Evolutionary conservation across 768 basidiomycete genomes (phyloP), one percentile per base, ranked within the genome.

Genomic region (Dacryopinax primogenitus): DNA sequence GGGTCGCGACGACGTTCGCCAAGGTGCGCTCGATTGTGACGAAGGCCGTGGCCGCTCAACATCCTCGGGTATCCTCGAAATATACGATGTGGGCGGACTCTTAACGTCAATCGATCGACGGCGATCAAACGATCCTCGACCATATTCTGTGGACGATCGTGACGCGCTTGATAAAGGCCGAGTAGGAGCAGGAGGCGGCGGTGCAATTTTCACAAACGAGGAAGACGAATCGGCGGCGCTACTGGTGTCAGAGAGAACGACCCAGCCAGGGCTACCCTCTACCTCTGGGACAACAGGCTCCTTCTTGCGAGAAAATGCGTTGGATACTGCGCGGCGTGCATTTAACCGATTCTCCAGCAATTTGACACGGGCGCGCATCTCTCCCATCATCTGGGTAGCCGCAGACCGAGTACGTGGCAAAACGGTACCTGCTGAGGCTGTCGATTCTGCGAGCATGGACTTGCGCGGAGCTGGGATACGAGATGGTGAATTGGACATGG

Each of bases 381-480:
- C 91, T 26, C 88, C 87, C 3, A 92, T 89, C 91, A 93, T 92
- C 71, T 92, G 90, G 1, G 91, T 88, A 30, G 90, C 90, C 73
- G 85, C 87, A 73, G 82, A 90, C 77, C 80, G 87, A 2, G 87
- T 81, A 64, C 79, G 69, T 7, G 73, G 72, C 39, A 77, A 63
- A 64, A 67, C 73, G 61, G 67, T 70, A 6, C 73, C 69, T 9
- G 75, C 67, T n/a, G 69, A 61, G 23, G 77, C 26, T 28, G 51
- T 62, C 34, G 67, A 44, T n/a, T 61, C 62, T 72, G 37, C 72
- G 77, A 15, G 79, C 77, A 62, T 75, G 77, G 32, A 78, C 15
- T 41, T 68, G 69, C 28, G 72, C 64, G 15, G 66, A 66, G 41
- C 76, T 77, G 34, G 78, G 70, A 36, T 58, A 30, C 51, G 12